These are phyloP conservation scores for Monosporozyma yasuniensis DNA, from an alignment of 805 yeast species.

Conservation along the genomic window DNA sequence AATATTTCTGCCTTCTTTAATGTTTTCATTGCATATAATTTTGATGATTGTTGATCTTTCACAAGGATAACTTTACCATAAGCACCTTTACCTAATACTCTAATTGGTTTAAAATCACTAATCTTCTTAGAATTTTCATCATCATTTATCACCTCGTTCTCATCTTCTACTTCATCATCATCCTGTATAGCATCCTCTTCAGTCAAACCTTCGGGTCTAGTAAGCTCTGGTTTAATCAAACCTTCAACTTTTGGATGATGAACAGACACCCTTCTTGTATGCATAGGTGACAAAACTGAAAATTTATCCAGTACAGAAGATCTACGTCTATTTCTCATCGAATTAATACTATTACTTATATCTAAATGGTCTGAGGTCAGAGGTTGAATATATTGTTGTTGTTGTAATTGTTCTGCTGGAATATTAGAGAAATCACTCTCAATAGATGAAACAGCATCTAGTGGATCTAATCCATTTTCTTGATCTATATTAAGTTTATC, in stretches of 20 bases:
- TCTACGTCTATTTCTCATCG: slow-evolving; percentile 17
- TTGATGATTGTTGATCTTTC: slow-evolving; percentile 50
- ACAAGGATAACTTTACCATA: slow-evolving; percentile 82
- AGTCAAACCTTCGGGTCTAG: background rate
- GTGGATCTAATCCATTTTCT: background rate
- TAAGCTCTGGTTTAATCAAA: background rate
- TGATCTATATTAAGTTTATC: background rate
- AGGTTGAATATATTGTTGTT: slow-evolving; percentile 1
- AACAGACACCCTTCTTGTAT: slow-evolving; percentile 18
- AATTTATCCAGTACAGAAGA: slow-evolving; percentile 26
- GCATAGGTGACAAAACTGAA: slow-evolving; percentile 22
- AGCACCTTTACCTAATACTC: slow-evolving; percentile 79
- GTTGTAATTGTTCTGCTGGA: background rate
- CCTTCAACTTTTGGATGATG: background rate
- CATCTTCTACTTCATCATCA: no score
- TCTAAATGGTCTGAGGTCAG: background rate
- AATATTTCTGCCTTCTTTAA: slow-evolving; percentile 72
- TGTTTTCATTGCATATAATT: slow-evolving; percentile 79
- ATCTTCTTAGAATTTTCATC: slow-evolving; percentile 17
- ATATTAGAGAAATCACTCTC: background rate
- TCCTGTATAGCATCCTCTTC: background rate
- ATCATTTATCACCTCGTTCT: background rate
- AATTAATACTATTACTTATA: background rate
- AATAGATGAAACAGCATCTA: background rate
- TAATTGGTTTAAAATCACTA: slow-evolving; percentile 61